Conservation (phyloP, 2,329 filamentous ascomycete species). For the Cladosporium phlei region DNA sequence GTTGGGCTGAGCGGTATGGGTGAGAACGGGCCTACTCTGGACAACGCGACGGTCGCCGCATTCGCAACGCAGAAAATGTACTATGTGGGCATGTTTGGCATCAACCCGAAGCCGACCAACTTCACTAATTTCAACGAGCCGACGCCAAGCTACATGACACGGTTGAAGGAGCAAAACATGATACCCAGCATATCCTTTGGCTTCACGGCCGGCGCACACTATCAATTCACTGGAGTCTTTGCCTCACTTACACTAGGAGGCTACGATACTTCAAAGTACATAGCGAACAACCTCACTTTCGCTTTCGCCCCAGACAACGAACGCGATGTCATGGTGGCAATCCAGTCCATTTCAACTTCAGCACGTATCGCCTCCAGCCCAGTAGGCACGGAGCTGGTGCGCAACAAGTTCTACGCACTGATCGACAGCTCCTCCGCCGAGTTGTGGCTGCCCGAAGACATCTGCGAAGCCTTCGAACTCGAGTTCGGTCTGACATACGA, state of each 20-base stretch:
- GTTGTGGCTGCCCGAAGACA: slow-evolving; percentile 44
- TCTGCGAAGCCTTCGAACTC: slow-evolving; percentile 61
- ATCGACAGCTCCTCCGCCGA: slow-evolving; percentile 48
- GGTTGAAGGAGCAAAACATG: slow-evolving; percentile 51
- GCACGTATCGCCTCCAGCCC: slow-evolving; percentile 26
- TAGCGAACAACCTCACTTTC: slow-evolving; percentile 58
- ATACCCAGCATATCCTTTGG: slow-evolving; percentile 71
- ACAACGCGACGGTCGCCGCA: slow-evolving; percentile 40
- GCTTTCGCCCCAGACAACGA: slow-evolving; percentile 53
- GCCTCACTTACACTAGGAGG: slow-evolving; percentile 62
- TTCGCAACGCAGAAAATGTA: slow-evolving; percentile 38
- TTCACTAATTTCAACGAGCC: slow-evolving; percentile 49
- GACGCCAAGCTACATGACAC: slow-evolving; percentile 50
- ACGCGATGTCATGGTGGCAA: slow-evolving; percentile 56
- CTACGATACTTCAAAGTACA: slow-evolving; percentile 60
- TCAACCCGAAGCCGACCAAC: slow-evolving; percentile 48
- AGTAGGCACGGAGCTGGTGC: slow-evolving; percentile 34
- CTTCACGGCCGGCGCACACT: slow-evolving; percentile 71
- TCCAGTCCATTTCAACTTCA: slow-evolving; percentile 37
- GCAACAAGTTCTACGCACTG: slow-evolving; percentile 38
- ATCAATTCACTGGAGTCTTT: slow-evolving; percentile 45
- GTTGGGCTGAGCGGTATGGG: slow-evolving; percentile 39
- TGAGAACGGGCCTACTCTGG: slow-evolving; percentile 37
- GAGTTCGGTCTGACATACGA: slow-evolving; percentile 64
- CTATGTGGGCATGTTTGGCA: slow-evolving; percentile 45